phyloP scores from a whole-genome alignment of 192 early-diverging fungal genomes.

The Backusella tarrabulga region DNA sequence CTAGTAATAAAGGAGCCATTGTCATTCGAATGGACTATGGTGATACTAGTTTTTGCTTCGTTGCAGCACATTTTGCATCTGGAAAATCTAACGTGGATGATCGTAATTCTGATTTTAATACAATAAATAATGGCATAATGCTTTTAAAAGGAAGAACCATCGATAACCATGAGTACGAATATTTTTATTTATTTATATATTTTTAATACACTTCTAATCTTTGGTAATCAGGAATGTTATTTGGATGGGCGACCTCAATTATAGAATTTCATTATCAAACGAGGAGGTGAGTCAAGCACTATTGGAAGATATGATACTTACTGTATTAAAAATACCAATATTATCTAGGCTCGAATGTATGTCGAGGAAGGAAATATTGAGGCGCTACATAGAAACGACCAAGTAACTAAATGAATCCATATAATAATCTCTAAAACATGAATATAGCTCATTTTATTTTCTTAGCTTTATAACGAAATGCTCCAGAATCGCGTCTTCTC shows the following conservation, averaged over 20 bases:
- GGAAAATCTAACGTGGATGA: slow-evolving; percentile 74
- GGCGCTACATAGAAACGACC: slow-evolving; percentile 54
- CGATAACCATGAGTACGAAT: slow-evolving; percentile 73
- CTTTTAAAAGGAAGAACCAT: slow-evolving; percentile 73
- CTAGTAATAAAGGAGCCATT: slow-evolving; percentile 97
- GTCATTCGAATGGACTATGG: slow-evolving; percentile 83
- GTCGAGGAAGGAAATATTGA: slow-evolving; percentile 42
- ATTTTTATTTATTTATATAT: not conserved
- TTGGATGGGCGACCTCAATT: slow-evolving; percentile 96
- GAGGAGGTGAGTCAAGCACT: slow-evolving; percentile 54
- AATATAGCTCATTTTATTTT: slow-evolving; percentile 10
- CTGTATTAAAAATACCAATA: not conserved
- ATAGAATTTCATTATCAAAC: slow-evolving; percentile 74
- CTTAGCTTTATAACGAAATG: slow-evolving; percentile 54
- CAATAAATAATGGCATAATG: slow-evolving; percentile 68
- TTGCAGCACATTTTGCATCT: slow-evolving; percentile 93
- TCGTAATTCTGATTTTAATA: slow-evolving; percentile 81
- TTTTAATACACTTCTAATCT: not conserved
- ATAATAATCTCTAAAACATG: not conserved
- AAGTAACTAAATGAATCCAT: slow-evolving; percentile 40
- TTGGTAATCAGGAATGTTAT: slow-evolving; percentile 48
- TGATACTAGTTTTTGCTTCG: slow-evolving; percentile 87
- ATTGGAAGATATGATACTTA: not conserved
- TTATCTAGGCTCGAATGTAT: slow-evolving; percentile 41
- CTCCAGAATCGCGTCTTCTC: slow-evolving; percentile 61